Percentiles rank a stretch among this genome's conserved stretches.
phyloP scores from a whole-genome alignment of 2,329 filamentous ascomycete species.

The Venturia effusa region DNA sequence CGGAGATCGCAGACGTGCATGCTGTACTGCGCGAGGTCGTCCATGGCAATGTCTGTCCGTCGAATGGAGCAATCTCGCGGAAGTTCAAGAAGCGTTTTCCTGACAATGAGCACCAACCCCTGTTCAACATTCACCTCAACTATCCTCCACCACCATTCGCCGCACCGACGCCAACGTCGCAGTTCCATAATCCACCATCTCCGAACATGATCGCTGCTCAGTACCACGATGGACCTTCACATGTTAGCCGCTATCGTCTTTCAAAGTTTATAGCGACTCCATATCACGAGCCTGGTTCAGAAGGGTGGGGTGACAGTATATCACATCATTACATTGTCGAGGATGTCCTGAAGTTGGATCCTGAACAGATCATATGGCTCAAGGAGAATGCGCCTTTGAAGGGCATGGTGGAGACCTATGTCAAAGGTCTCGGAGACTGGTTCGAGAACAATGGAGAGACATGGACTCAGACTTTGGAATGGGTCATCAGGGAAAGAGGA shows the following conservation, averaged over 20 bases:
- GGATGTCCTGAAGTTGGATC: slow-evolving; percentile 54
- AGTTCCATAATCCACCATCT: slow-evolving; percentile 9
- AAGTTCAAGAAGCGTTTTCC: slow-evolving; percentile 48
- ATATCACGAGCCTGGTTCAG: slow-evolving; percentile 42
- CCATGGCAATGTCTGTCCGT: slow-evolving; percentile 48
- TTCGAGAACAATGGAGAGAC: slow-evolving; percentile 55
- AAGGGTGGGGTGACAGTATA: slow-evolving; percentile 55
- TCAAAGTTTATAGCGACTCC: slow-evolving; percentile 37
- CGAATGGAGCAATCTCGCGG: slow-evolving; percentile 47
- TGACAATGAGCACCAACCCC: slow-evolving; percentile 36
- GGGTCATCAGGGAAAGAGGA: slow-evolving; percentile 45
- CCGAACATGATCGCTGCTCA: slow-evolving; percentile 21
- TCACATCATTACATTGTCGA: slow-evolving; percentile 53
- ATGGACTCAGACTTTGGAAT: slow-evolving; percentile 47
- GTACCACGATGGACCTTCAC: slow-evolving; percentile 13
- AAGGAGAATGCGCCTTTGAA: slow-evolving; percentile 46
- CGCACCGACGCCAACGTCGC: background rate
- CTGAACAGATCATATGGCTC: slow-evolving; percentile 47
- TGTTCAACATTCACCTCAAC: slow-evolving; percentile 42
- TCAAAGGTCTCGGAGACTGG: slow-evolving; percentile 44
- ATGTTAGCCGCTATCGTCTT: slow-evolving; percentile 27
- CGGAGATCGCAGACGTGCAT: slow-evolving; percentile 49
- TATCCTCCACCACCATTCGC: slow-evolving; percentile 27
- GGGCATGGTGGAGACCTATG: slow-evolving; percentile 45
- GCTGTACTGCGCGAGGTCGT: slow-evolving; percentile 45